Evolutionary conservation across 1,284 basidiomycete species (phyloP), one percentile per base, ranked within the genome.

Genomic region (Sporisorium exsertum): DNA sequence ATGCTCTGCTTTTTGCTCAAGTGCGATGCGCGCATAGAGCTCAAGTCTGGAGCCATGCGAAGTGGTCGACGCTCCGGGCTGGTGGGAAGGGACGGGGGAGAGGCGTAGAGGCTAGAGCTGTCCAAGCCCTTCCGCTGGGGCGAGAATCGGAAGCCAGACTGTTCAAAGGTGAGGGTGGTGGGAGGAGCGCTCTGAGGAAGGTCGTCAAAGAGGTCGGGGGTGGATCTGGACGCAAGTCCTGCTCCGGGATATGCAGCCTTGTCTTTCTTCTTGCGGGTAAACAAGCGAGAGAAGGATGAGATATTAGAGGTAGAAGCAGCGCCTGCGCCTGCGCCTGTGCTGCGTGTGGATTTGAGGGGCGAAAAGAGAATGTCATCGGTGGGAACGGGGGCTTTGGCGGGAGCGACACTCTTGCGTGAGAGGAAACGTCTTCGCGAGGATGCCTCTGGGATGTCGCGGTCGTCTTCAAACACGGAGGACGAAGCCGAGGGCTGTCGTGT

Each of bases 181-280:
- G 79, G 77, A 6, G 79, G 79, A 40, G 79, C 79, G 58, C 79
- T 81, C 29, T 62, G 63, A 9, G 79, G 71, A 16, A 65, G 35
- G 16, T 37, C 49, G 18, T 76, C 70, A 22, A 71, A 78, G 24
- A 77, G 63, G 42, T 75, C 68, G 1, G 73, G 58, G 2, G 67
- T 65, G 15, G 72, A 75, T 18, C 61, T 68, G 20, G 69, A 64
- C 1, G 68, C 71, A 13, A 74, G 55, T 20, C 69, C 59, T 16
- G 47, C n/a, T n/a, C n/a, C 27, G n/a, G 59, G 54, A 18, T 53
- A 59, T 13, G 52, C 32, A 18, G 53, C 54, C 59, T 75, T 81
- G 64, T 79, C 71, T 53, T 78, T 78, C 64, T 78, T 78, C 70
- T 76, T 81, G 65, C 79, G 73, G 22, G 64, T 49, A 32, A 81